phyloP scores from a whole-genome alignment of 805 yeast species.

The Candida morakotiae region DNA sequence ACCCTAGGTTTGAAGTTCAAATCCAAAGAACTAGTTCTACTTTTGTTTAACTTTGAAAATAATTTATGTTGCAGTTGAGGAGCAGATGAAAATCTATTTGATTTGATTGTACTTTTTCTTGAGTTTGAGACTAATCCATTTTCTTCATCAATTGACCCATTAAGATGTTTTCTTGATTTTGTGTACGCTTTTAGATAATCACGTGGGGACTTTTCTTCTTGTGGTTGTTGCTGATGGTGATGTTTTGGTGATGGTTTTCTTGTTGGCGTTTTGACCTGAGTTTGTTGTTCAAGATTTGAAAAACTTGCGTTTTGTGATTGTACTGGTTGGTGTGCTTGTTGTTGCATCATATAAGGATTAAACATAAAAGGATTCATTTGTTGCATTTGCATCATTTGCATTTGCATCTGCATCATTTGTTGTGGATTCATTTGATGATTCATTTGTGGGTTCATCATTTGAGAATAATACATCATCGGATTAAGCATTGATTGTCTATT shows the following conservation, averaged over 20 bases:
- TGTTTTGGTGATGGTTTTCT: background rate
- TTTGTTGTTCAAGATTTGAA: background rate
- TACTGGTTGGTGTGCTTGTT: constrained; percentile 2
- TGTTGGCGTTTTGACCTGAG: too few species aligned
- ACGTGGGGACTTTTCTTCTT: background rate
- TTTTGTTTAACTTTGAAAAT: background rate
- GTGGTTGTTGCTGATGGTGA: too few species aligned
- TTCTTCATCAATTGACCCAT: constrained; percentile 5
- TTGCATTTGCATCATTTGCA: constrained; percentile 11
- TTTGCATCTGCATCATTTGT: constrained; percentile 8
- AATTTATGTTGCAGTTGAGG: constrained; percentile 14
- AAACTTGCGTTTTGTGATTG: too few species aligned
- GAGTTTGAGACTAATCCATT: constrained; percentile 19
- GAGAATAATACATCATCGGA: constrained; percentile 7
- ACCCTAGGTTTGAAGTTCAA: constrained; percentile 16
- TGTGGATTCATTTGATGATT: constrained; percentile 8
- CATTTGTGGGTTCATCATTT: constrained; percentile 1
- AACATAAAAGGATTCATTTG: constrained; percentile 9
- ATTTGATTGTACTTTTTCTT: constrained; percentile 27
- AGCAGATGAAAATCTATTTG: constrained; percentile 33
- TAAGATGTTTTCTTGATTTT: constrained; percentile 4
- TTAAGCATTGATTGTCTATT: constrained; percentile 11
- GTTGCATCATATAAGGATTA: constrained; percentile 7
- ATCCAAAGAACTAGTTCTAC: constrained; percentile 18
- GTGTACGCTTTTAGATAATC: constrained; percentile 7